Evolutionary conservation across 2,329 filamentous ascomycete species (phyloP).

Genomic region (Fusarium paranaense): DNA sequence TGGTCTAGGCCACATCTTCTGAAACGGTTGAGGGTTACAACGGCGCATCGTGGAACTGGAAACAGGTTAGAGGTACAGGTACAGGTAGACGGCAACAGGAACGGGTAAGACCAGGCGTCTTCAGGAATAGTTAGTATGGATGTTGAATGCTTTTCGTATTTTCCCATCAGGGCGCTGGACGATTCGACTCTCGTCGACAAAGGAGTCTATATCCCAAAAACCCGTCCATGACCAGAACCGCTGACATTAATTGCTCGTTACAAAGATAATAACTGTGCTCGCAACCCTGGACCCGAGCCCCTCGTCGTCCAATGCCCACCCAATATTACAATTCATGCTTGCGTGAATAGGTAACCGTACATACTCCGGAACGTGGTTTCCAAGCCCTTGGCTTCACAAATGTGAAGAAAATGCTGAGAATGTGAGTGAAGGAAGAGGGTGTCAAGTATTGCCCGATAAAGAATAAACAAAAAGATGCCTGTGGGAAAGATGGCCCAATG

Average conservation of each 20-base stretch:
- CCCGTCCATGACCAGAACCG: constrained; percentile 5
- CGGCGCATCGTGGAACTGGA: constrained; percentile 5
- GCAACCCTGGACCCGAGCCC: constrained; percentile 12
- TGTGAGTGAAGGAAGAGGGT: constrained; percentile 23
- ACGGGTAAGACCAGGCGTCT: neutral
- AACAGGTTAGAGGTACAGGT: neutral
- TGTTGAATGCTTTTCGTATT: constrained; percentile 32
- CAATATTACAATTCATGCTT: constrained; percentile 27
- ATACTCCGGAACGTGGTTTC: constrained; percentile 4
- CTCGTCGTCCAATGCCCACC: constrained; percentile 20
- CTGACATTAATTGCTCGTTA: constrained; percentile 33
- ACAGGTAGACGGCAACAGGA: neutral
- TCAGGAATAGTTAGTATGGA: constrained; percentile 3
- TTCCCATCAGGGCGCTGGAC: constrained; percentile 12
- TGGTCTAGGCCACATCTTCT: neutral
- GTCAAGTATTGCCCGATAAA: constrained; percentile 15
- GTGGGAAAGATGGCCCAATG: constrained; percentile 12
- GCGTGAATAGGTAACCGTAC: constrained; percentile 9
- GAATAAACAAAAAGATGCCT: constrained; percentile 30
- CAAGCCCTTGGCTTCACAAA: constrained; percentile 6
- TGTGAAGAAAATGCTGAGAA: constrained; percentile 28
- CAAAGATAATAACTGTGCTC: constrained; percentile 27
- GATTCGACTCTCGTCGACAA: constrained; percentile 9
- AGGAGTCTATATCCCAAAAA: constrained; percentile 16
- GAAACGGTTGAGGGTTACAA: neutral